Base-by-base conservation (phyloP, 129 eudicot species). In the Daucus carota region DNA sequence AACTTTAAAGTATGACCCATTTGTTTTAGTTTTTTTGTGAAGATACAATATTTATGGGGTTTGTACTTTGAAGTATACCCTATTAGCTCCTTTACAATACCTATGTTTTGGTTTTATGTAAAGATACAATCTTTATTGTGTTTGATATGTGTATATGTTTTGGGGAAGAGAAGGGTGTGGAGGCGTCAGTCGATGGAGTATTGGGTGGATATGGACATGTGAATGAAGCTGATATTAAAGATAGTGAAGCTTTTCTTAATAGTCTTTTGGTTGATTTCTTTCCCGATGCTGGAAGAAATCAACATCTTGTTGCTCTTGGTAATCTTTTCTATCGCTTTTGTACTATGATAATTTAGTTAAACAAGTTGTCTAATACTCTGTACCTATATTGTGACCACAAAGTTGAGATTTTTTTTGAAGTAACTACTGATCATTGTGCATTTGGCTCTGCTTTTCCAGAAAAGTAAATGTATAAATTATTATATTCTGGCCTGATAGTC, bases 261-360 rank as follows among this genome's bases (percentile, higher is more conserved):
- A 44, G 90, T 13, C 81, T 94, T 78, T 83, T 94, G 73, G 63
- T 88, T 54, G 90, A 84, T 28, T 72, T 76, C 29, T 77, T 87
- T 73, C 85, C 87, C 73, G 86, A 82, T 80, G 82, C 86, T 54
- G 92, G 84, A 17, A 83, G 74, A 73, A 83, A 80, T 77, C 89
- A 82, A 31, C 91, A 85, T 85, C 96, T 94, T 78, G 98, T 94
- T 48, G 92, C 93, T 78, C 96, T 94, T 76, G 98, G 98, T 93
- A 83, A 60, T 73, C 29, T 66, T 44, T 84, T 17, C 1, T 15
- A 42, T 72, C 17, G 9, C 6, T 26, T 71, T 1, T 43, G 28
- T 43, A 43, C 32, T 42, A 43, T 24, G 31, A 24, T 57, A 57
- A 29, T 12, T 57, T 50, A 50, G 59, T 50, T 57, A 57, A 24